These are phyloP conservation scores for Mortierella alpina DNA, from an alignment of 192 early-diverging fungal genomes.

Conservation along the genomic window DNA sequence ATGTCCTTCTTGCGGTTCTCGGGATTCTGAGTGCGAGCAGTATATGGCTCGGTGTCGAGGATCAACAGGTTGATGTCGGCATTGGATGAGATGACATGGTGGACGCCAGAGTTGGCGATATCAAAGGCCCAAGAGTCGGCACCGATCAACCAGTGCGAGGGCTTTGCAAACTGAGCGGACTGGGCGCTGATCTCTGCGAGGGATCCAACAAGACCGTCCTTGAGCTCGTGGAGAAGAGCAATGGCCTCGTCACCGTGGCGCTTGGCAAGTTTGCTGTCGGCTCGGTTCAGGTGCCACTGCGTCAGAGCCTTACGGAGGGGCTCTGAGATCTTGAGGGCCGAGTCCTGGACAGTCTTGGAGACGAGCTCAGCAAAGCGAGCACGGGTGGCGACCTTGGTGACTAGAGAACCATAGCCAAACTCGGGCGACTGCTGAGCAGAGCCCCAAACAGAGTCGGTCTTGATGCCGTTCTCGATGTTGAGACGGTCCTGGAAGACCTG, in stretches of 20 bases:
- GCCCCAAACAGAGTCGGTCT: conserved; percentile 78
- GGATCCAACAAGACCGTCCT: conserved; percentile 30
- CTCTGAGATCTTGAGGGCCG: conserved; percentile 58
- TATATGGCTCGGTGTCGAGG: conserved; percentile 88
- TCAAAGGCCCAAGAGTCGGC: conserved; percentile 90
- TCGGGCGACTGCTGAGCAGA: conserved; percentile 77
- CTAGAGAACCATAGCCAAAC: conserved; percentile 86
- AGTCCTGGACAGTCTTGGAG: conserved; percentile 65
- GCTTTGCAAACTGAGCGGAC: conserved; percentile 62
- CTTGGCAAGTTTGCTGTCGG: conserved; percentile 66
- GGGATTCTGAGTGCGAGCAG: conserved; percentile 59
- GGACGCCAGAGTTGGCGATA: conserved; percentile 88
- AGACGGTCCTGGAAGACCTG: conserved; percentile 84
- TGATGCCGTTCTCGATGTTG: conserved; percentile 82
- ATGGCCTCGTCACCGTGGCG: conserved; percentile 61
- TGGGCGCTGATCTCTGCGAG: conserved; percentile 55
- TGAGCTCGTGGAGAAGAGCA: conserved; percentile 32
- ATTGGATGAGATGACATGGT: conserved; percentile 87
- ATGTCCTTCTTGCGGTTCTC: conserved; percentile 91
- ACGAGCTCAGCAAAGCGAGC: conserved; percentile 72
- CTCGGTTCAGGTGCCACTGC: conserved; percentile 72
- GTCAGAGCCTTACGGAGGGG: conserved; percentile 69
- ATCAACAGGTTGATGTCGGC: conserved; percentile 92
- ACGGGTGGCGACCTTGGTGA: conserved; percentile 76
- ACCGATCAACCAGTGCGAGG: conserved; percentile 90